These are phyloP conservation scores for Trypethelium eluteriae DNA, from an alignment of 495 filamentous ascomycete species.

Conservation along the genomic window DNA sequence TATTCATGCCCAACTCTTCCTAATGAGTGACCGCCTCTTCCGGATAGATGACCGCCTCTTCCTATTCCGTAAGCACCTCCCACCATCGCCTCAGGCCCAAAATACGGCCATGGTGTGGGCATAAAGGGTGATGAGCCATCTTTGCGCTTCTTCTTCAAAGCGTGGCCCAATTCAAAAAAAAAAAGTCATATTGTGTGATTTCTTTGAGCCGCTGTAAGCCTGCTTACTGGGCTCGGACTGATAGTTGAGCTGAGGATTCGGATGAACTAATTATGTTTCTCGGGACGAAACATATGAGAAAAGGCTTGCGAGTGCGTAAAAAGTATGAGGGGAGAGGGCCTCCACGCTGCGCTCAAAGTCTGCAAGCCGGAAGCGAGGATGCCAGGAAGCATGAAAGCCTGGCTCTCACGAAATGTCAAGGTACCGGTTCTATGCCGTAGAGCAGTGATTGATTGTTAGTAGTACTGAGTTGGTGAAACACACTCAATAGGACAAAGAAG, in stretches of 20 bases:
- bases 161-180: not conserved
- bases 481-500: too few species aligned
- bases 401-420: too few species aligned
- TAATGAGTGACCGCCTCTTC: not conserved
- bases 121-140: too few species aligned
- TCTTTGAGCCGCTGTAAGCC: too few species aligned
- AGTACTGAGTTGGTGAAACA: too few species aligned
- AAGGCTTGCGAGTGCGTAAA: too few species aligned
- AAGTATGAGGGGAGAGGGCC: not conserved
- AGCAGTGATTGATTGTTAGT: too few species aligned
- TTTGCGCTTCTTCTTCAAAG: constrained; percentile 3
- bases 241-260: not conserved
- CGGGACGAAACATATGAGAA: not conserved
- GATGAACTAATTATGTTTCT: not conserved
- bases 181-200: not conserved
- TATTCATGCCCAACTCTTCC: not conserved
- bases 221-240: too few species aligned
- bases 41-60: not conserved
- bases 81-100: not conserved
- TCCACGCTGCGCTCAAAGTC: too few species aligned
- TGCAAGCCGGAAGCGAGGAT: too few species aligned
- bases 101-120: not conserved
- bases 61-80: not conserved
- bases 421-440: too few species aligned
- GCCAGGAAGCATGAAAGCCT: too few species aligned